These are phyloP conservation scores for Penicillium herquei DNA, from an alignment of 495 filamentous ascomycete genomes.

Conservation along the genomic window DNA sequence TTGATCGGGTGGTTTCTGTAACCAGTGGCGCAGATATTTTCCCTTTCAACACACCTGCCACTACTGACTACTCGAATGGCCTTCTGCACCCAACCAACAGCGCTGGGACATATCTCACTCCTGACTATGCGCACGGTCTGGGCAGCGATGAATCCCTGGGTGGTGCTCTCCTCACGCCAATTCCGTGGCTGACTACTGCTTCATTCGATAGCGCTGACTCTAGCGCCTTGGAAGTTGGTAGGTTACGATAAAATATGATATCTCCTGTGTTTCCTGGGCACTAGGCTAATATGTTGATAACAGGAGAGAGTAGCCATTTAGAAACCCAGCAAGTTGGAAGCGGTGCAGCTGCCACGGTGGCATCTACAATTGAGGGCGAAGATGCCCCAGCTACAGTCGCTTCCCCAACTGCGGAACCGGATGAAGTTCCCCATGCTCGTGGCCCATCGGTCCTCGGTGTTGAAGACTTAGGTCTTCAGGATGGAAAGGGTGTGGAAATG, in stretches of 20 bases:
- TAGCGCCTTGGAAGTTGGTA: constrained; percentile 25
- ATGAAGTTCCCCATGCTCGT: constrained; percentile 73
- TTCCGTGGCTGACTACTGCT: constrained; percentile 72
- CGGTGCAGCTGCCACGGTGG: constrained; percentile 2
- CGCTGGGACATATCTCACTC: constrained; percentile 21
- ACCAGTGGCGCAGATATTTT: constrained; percentile 79
- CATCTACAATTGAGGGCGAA: constrained; percentile 31
- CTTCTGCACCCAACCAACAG: constrained; percentile 32
- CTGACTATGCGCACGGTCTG: constrained; percentile 40
- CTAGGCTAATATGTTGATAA: constrained; percentile 9
- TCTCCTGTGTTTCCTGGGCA: constrained; percentile 9
- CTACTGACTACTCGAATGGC: constrained; percentile 47
- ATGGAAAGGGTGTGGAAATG: constrained; percentile 48
- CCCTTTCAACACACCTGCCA: constrained; percentile 67
- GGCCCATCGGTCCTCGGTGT: constrained; percentile 81
- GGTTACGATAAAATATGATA: constrained; percentile 24
- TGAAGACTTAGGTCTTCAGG: constrained; percentile 83
- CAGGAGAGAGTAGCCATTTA: constrained; percentile 18
- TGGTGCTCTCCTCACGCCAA: constrained; percentile 89
- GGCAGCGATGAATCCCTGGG: constrained; percentile 88
- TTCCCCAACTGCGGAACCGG: constrained; percentile 30
- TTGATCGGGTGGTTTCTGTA: constrained; percentile 89
- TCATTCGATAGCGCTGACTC: constrained; percentile 30
- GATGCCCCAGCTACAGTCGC: constrained; percentile 14
- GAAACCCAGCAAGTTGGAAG: constrained; percentile 13